These are phyloP conservation scores for Ceratocystiopsis brevicomis DNA, from an alignment of 2,329 filamentous ascomycete genomes.

Conservation along the genomic window DNA sequence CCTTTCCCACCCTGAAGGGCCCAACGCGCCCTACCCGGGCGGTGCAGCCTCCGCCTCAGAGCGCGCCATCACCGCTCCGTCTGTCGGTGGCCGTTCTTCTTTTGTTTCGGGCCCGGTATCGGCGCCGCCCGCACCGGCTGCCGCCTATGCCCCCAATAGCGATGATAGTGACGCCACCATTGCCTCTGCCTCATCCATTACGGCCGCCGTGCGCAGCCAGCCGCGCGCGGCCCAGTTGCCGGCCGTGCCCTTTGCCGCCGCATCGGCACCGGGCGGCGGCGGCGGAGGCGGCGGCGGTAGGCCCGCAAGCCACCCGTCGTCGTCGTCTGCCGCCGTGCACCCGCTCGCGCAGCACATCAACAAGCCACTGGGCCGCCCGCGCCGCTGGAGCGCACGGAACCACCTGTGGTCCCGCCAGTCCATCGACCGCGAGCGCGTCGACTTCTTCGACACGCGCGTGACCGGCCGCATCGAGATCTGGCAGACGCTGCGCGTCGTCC, in stretches of 20 bases:
- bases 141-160: constrained; percentile 10
- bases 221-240: too few relatives aligned
- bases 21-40: constrained; percentile 34
- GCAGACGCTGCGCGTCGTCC: constrained; percentile 50
- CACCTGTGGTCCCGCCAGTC: constrained; percentile 50
- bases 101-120: too few relatives aligned
- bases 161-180: neutral
- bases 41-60: constrained; percentile 28
- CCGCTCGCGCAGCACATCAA: constrained; percentile 46
- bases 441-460: constrained; percentile 83
- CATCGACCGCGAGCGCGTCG: constrained; percentile 51
- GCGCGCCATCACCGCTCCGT: constrained; percentile 30
- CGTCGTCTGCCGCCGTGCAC: neutral
- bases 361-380: constrained; percentile 39
- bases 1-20: constrained; percentile 31
- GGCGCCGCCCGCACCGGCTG: constrained; percentile 2
- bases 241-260: neutral
- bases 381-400: constrained; percentile 44
- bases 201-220: neutral
- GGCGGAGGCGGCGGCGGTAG: constrained; percentile 11
- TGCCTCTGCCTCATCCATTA: constrained; percentile 1
- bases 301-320: too few relatives aligned
- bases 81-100: constrained; percentile 4
- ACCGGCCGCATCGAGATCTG: constrained; percentile 63
- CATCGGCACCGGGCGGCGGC: constrained; percentile 10